Evolutionary conservation across 2,329 filamentous ascomycete genomes (phyloP).

Genomic region (Aureobasidium lini): DNA sequence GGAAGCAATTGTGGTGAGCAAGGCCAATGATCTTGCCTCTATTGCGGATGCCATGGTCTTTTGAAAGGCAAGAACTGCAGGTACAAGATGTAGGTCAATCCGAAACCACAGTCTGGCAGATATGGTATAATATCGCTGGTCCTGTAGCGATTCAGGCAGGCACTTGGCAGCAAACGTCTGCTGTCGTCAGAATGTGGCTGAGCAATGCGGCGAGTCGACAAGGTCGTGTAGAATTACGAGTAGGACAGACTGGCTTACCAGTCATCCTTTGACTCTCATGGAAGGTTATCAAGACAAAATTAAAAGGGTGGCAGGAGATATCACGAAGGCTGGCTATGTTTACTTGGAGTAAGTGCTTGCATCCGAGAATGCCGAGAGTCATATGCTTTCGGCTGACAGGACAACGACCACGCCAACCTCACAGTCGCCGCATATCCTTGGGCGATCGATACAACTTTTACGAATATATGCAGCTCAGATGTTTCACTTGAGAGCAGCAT

Average conservation of each 20-base stretch:
- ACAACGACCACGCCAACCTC: background rate
- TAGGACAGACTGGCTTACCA: background rate
- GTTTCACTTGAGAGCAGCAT: background rate
- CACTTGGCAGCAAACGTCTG: constrained; percentile 5
- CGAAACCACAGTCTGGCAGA: background rate
- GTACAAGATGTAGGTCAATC: background rate
- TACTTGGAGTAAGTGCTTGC: background rate
- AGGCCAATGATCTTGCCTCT: constrained; percentile 76
- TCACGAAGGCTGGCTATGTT: constrained; percentile 6
- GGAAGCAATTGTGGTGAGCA: constrained; percentile 70
- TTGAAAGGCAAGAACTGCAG: background rate
- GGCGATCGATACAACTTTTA: background rate
- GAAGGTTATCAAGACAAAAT: background rate
- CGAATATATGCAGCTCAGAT: background rate
- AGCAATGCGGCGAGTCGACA: constrained; percentile 9
- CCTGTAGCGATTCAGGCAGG: background rate
- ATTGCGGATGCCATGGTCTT: constrained; percentile 34
- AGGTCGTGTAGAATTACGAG: background rate
- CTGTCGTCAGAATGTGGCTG: constrained; percentile 16
- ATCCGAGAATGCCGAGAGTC: background rate
- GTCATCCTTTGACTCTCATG: background rate
- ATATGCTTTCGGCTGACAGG: background rate
- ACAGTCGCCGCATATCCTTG: background rate
- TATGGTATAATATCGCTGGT: background rate
- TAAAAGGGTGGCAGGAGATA: background rate